Conservation (phyloP, 305 asterid genomes). For the Solanum hybrid region DNA sequence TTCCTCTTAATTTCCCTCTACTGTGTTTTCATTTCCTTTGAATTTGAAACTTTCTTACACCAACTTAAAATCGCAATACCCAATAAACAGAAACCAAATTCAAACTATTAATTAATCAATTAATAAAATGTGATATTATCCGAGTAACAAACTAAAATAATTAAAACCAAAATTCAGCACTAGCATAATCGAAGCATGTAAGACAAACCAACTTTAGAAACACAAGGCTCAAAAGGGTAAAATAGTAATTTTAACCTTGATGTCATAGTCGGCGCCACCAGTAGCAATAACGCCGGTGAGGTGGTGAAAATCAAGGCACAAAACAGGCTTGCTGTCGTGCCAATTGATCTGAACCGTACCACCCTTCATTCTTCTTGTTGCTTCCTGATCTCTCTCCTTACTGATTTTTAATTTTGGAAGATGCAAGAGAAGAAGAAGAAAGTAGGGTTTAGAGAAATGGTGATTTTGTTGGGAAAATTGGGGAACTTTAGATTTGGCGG, state of each 20-base stretch:
- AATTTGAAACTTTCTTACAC: background rate
- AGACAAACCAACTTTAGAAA: background rate
- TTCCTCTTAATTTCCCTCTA: background rate
- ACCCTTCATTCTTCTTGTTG: slow-evolving; percentile 46
- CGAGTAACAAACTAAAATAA: too few species aligned
- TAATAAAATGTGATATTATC: background rate
- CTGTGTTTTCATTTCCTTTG: background rate
- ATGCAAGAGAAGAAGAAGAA: background rate
- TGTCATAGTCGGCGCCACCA: slow-evolving; percentile 92
- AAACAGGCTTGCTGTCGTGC: slow-evolving; percentile 94
- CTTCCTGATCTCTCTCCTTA: background rate
- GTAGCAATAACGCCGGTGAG: slow-evolving; percentile 68
- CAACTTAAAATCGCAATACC: background rate
- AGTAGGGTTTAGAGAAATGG: background rate
- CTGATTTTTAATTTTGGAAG: background rate
- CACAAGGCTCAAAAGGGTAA: background rate
- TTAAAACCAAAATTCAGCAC: background rate
- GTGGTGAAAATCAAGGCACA: slow-evolving; percentile 89
- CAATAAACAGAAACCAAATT: background rate
- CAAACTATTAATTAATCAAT: background rate
- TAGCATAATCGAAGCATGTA: background rate
- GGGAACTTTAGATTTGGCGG: background rate
- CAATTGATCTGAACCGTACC: slow-evolving; percentile 92
- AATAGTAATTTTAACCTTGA: slow-evolving; percentile 43
- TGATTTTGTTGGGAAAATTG: background rate